These are phyloP conservation scores for Dryas integrifolia DNA, from an alignment of 331 rosid genomes.

Conservation along the genomic window DNA sequence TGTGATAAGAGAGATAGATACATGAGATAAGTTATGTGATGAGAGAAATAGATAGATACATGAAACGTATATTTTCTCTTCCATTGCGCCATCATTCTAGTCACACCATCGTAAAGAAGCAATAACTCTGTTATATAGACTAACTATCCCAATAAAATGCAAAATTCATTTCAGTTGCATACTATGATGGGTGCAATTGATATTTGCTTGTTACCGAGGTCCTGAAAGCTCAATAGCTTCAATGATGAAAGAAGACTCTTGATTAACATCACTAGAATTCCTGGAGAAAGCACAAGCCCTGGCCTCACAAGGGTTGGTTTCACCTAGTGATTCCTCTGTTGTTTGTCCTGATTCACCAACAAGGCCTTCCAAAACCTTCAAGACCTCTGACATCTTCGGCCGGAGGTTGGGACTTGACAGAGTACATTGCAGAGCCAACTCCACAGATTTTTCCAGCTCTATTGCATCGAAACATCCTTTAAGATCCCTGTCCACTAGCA, in stretches of 20 bases:
- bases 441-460: conserved; percentile 67
- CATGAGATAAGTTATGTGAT: no score
- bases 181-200: conserved; percentile 16
- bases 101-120: neutral
- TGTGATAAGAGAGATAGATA: no score
- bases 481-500: conserved; percentile 72
- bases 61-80: no score
- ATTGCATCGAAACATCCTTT: conserved; percentile 73
- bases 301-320: conserved; percentile 47
- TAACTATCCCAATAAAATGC: conserved; percentile 14
- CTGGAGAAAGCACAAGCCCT: conserved; percentile 62
- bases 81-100: neutral
- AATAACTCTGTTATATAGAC: no score
- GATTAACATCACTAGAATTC: conserved; percentile 54
- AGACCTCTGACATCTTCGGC: conserved; percentile 78
- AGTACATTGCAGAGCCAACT: conserved; percentile 72
- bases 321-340: conserved; percentile 57
- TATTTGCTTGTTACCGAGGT: conserved; percentile 56
- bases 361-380: conserved; percentile 75
- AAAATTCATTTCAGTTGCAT: conserved; percentile 43
- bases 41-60: no score
- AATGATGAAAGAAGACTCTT: conserved; percentile 72
- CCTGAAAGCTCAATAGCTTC: conserved; percentile 98
- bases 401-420: conserved; percentile 76
- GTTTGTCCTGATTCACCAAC: conserved; percentile 48